Base-by-base conservation (phyloP, 306 rosid genomes). In the Lupinus albus region DNA sequence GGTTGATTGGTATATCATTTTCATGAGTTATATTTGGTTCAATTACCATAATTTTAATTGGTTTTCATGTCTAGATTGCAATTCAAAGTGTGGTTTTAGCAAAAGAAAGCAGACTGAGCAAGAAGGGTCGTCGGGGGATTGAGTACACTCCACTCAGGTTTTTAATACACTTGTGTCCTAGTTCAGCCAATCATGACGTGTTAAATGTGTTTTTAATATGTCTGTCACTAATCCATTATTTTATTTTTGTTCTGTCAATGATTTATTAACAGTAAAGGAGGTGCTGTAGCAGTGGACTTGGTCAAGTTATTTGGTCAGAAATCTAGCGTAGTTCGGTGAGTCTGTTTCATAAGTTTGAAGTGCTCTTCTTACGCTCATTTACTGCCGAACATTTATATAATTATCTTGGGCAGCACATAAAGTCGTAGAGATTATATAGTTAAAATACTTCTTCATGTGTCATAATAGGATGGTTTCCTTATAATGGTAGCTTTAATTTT, bases 71-170 rank as follows among this genome's bases (percentile, higher is more conserved):
- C 75, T 73, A 93, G 97, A 84, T 86, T 82, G 96, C 90, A 66
- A 79, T 84, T 67, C 99, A 90, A 67, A 94, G 88, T 32, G 96
- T 90, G 71, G 91, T 86, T 71, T 90, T 96, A 12, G 86, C 86
- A 55, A 88, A 96, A 79, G 99, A 90, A 84, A 90, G 86, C 84
- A 86, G 97, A 80, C 53, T 90, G 83, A 91, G 81, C 83, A 93
- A 93, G 84, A 93, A 93, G 82, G 89, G 91, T 17, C 90, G 96
- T 16, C 87, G 94, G 11, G 96, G 89, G 52, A 62, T 50, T 59
- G 99, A 93, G 32, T 77, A 82, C 63, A 68, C 86, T 71, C 86
- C 91, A 41, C 61, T 79, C 81, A 88, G 98, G 97, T 93, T 33
- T 61, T 71, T 44, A 60, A 28, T 53, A 38, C 18, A 14, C 47